Evolutionary conservation across 2,329 filamentous ascomycete genomes (phyloP).

Genomic region (Polytolypa hystricis): DNA sequence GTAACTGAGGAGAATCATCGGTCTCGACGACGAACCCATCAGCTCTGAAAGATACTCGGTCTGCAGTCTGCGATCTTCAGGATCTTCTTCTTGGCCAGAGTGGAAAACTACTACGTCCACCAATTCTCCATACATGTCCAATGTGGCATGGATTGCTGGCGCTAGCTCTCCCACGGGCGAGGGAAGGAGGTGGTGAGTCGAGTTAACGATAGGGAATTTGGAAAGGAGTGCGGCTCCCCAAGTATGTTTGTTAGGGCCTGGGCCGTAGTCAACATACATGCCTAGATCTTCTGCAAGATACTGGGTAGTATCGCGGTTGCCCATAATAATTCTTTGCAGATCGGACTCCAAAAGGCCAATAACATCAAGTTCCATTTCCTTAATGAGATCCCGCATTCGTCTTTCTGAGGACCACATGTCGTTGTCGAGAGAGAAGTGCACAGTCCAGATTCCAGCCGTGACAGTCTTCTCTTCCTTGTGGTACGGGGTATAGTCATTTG

Average conservation of each 20-base stretch:
- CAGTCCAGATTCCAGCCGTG: constrained; percentile 96
- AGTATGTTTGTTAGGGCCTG: constrained; percentile 96
- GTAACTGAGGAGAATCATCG: constrained; percentile 78
- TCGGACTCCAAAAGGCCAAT: constrained; percentile 91
- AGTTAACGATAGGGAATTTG: constrained; percentile 96
- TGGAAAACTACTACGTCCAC: constrained; percentile 98
- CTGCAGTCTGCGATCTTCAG: constrained; percentile 80
- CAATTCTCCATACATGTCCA: constrained; percentile 80
- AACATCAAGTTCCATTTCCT: constrained; percentile 93
- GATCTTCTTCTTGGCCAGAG: constrained; percentile 94
- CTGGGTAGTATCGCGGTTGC: constrained; percentile 91
- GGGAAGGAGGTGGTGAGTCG: constrained; percentile 87
- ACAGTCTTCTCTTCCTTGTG: constrained; percentile 77
- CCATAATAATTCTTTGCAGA: constrained; percentile 97
- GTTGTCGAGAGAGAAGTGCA: constrained; percentile 95
- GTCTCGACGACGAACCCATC: constrained; percentile 73
- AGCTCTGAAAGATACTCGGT: constrained; percentile 72
- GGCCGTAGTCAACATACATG: constrained; percentile 97
- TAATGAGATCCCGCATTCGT: constrained; percentile 81
- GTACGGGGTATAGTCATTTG: constrained; percentile 82
- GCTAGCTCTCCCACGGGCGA: constrained; percentile 90
- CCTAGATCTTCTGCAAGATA: constrained; percentile 91
- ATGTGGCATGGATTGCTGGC: constrained; percentile 90
- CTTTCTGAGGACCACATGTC: constrained; percentile 97
- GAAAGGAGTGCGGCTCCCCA: constrained; percentile 90